Percentiles rank a stretch among this genome's conserved stretches.
phyloP scores from a whole-genome alignment of 1,139 yeast species.

The Scheffersomyces stambukii region DNA sequence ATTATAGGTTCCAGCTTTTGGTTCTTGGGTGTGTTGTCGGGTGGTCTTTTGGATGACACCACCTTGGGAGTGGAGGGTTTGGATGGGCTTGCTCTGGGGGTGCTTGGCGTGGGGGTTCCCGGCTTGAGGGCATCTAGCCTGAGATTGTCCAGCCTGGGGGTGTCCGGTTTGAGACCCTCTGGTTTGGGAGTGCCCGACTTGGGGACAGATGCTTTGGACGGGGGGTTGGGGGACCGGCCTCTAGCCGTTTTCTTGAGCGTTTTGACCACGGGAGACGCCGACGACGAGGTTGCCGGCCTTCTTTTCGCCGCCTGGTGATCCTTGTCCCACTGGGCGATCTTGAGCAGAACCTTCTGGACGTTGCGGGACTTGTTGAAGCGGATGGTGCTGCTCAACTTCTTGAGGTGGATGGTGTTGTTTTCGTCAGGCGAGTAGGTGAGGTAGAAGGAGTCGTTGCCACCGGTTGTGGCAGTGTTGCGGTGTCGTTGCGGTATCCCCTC shows the following conservation, averaged over 20 bases:
- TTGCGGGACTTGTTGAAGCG: conserved; percentile 37
- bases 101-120: conserved; percentile 1
- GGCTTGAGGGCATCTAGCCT: conserved; percentile 1
- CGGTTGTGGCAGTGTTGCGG: conserved; percentile 7
- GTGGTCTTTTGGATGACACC: conserved; percentile 14
- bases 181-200: conserved; percentile 3
- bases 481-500: conserved; percentile 38
- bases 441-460: conserved; percentile 26
- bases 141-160: conserved; percentile 2
- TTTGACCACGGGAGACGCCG: background rate
- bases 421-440: conserved; percentile 19
- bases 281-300: background rate
- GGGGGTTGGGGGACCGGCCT: background rate
- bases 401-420: conserved; percentile 14
- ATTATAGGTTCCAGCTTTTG: conserved; percentile 21
- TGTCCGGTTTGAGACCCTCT: conserved; percentile 1
- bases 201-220: no score
- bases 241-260: no score
- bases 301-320: conserved; percentile 2
- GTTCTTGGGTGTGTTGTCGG: conserved; percentile 12
- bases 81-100: conserved; percentile 1
- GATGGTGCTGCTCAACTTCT: conserved; percentile 28
- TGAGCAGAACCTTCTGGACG: conserved; percentile 16
- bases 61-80: conserved; percentile 2
- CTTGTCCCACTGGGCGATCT: conserved; percentile 14